phyloP scores from a whole-genome alignment of 2,329 filamentous ascomycete genomes.

The Ceratocystis cacaofunesta region DNA sequence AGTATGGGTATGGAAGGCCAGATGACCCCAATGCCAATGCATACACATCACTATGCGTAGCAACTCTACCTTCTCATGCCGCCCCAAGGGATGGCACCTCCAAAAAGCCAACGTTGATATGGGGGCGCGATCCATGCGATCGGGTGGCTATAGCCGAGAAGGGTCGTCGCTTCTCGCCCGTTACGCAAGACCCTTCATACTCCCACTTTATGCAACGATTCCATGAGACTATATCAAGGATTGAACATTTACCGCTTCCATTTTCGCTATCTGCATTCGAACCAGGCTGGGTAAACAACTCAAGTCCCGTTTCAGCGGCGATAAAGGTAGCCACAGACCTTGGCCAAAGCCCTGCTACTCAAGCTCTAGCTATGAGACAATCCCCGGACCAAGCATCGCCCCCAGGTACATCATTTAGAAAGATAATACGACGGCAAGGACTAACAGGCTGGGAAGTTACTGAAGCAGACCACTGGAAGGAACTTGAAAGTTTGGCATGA shows the following conservation, averaged over 20 bases:
- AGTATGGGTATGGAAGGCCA: background rate
- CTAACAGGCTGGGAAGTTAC: background rate
- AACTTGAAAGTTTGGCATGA: background rate
- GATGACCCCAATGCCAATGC: background rate
- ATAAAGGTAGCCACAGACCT: background rate
- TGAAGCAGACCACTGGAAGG: constrained; percentile 7
- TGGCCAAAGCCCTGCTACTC: background rate
- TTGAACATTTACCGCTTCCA: background rate
- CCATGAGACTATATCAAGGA: background rate
- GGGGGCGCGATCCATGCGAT: constrained; percentile 10
- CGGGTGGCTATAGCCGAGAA: background rate
- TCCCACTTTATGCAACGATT: constrained; percentile 4
- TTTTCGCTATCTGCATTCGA: background rate
- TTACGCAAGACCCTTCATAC: background rate
- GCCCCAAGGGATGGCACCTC: background rate
- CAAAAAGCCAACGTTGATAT: background rate
- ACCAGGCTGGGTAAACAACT: background rate
- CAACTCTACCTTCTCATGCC: background rate
- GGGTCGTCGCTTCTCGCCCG: background rate
- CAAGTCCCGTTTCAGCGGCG: background rate
- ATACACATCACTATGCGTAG: background rate
- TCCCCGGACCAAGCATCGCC: background rate
- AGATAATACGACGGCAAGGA: background rate
- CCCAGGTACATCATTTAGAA: background rate
- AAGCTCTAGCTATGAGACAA: background rate